Percentiles rank a stretch among this genome's conserved stretches.
Evolutionary conservation across 129 eudicot species (phyloP).

Genomic region (Pseudognaphalium luteoalbum): DNA sequence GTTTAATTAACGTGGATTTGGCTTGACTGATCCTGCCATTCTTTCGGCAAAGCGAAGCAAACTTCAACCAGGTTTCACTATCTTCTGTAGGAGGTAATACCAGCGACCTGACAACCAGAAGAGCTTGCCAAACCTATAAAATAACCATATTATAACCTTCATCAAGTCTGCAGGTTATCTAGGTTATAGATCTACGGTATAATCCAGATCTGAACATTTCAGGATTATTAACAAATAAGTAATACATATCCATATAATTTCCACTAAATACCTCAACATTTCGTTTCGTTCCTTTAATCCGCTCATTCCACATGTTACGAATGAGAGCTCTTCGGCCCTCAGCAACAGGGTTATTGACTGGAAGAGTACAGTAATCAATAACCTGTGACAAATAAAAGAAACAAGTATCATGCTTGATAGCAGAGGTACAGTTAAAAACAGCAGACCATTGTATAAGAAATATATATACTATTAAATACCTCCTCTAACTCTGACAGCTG

Average conservation of each 20-base stretch:
- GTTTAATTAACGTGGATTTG: constrained; percentile 82
- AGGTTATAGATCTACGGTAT: constrained; percentile 2
- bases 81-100: constrained; percentile 97
- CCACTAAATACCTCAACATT: constrained; percentile 71
- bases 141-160: background rate
- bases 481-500: constrained; percentile 96
- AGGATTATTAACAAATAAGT: background rate
- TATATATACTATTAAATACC: constrained; percentile 42
- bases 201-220: background rate
- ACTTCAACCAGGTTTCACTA: constrained; percentile 90
- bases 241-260: background rate
- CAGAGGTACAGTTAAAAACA: background rate
- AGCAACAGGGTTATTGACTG: constrained; percentile 69
- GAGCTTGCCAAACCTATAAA: constrained; percentile 97
- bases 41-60: constrained; percentile 91
- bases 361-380: constrained; percentile 90
- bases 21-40: constrained; percentile 96
- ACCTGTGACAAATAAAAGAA: constrained; percentile 52
- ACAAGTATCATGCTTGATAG: background rate
- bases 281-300: constrained; percentile 89
- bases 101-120: constrained; percentile 87
- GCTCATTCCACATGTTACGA: constrained; percentile 98
- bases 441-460: constrained; percentile 3
- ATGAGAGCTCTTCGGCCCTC: constrained; percentile 89
- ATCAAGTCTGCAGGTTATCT: constrained; percentile 3